A percentile compares a stretch with the other conserved stretches of the same genome.
These are phyloP conservation scores for Thuja plicata DNA, from an alignment of 83 land plant species.

Conservation along the genomic window DNA sequence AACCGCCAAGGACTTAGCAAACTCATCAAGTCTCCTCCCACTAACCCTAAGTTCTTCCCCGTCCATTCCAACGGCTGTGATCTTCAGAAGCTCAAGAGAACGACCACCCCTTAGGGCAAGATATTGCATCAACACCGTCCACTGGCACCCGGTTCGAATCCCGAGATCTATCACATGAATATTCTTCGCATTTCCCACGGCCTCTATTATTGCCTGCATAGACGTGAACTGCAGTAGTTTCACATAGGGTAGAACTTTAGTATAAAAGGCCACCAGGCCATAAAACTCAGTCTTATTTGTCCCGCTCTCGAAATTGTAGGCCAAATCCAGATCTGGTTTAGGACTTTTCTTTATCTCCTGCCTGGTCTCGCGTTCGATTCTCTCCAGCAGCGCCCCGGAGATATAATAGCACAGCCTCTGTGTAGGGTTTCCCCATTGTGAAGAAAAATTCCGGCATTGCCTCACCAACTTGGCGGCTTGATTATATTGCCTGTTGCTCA, in stretches of 20 bases:
- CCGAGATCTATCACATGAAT: too few relatives aligned
- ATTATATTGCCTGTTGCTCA: background rate
- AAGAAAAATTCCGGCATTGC: background rate
- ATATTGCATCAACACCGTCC: conserved; percentile 27
- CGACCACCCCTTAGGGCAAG: background rate
- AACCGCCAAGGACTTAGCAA: conserved; percentile 19
- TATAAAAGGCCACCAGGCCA: background rate
- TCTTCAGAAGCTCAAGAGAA: conserved; percentile 22
- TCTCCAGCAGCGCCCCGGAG: background rate
- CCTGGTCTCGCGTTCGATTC: background rate
- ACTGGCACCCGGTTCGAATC: conserved; percentile 20
- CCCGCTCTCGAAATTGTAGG: background rate
- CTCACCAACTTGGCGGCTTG: background rate
- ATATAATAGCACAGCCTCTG: background rate
- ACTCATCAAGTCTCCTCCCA: conserved; percentile 15
- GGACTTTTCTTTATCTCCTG: background rate
- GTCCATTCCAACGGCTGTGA: conserved; percentile 24
- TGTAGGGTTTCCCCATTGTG: background rate
- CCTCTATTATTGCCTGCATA: too few relatives aligned
- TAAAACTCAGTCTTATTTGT: background rate
- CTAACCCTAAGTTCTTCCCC: conserved; percentile 5
- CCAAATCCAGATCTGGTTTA: background rate
- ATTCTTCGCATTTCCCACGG: too few relatives aligned
- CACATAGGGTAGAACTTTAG: too few relatives aligned
- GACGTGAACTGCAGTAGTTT: too few relatives aligned